phyloP scores from a whole-genome alignment of 768 basidiomycete genomes.

The Suillus subluteus region DNA sequence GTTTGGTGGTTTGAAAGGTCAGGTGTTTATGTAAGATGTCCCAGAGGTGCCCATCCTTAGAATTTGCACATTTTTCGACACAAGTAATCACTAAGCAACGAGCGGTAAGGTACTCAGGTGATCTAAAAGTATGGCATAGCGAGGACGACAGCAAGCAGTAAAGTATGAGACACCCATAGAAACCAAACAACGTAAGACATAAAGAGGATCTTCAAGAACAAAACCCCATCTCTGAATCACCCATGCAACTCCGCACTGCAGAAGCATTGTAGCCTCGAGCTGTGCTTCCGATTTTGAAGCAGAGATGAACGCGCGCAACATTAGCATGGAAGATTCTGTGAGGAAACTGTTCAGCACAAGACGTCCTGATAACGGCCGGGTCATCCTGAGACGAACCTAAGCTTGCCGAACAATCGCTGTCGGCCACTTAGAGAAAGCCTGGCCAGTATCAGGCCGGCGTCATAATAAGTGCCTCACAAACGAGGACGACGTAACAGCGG shows the following conservation, averaged over 20 bases:
- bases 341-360: background rate
- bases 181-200: background rate
- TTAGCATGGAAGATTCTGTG: background rate
- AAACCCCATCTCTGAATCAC: background rate
- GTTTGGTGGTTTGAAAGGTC: slow-evolving; percentile 10
- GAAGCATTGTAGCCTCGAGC: background rate
- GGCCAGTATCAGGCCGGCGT: background rate
- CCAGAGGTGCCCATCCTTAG: background rate
- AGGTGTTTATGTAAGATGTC: slow-evolving; percentile 2
- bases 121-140: background rate
- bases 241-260: background rate
- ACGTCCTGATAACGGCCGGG: background rate
- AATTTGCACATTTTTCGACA: background rate
- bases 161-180: background rate
- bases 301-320: background rate
- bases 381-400: background rate
- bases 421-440: slow-evolving; percentile 5
- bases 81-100: background rate
- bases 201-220: background rate
- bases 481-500: slow-evolving; percentile 7
- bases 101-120: too few relatives aligned
- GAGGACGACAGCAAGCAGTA: background rate
- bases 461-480: slow-evolving; percentile 8
- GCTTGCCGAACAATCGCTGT: slow-evolving; percentile 3
- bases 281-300: background rate